Evolutionary conservation across 345 rosid species (phyloP).

Genomic region (Populus davidiana): DNA sequence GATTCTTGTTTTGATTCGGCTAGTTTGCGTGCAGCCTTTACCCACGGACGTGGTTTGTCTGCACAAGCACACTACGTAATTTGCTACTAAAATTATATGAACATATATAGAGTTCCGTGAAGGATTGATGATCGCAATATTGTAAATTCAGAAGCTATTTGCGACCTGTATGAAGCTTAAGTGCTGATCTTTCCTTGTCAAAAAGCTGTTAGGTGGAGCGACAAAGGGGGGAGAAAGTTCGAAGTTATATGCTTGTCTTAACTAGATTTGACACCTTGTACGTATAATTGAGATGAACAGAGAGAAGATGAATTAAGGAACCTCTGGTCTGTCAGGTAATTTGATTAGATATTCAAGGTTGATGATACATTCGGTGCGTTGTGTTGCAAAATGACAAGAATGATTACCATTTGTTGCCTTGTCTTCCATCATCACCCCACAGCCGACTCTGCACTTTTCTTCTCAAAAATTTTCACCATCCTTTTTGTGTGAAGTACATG

Average conservation of each 20-base stretch:
- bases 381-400: not conserved
- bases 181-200: not conserved
- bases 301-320: not conserved
- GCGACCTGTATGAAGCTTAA: too few relatives aligned
- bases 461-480: too few relatives aligned
- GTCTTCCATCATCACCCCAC: too few relatives aligned
- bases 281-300: not conserved
- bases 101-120: not conserved
- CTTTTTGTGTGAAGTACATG: too few relatives aligned
- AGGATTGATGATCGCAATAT: not conserved
- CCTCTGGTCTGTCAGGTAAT: not conserved
- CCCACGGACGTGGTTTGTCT: not conserved
- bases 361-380: not conserved
- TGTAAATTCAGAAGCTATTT: not conserved
- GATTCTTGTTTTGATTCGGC: not conserved
- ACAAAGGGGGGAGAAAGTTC: not conserved
- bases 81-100: not conserved
- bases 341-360: not conserved
- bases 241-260: not conserved
- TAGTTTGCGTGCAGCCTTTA: not conserved
- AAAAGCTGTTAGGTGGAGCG: not conserved
- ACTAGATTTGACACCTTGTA: not conserved
- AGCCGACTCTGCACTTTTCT: conserved; percentile 19
- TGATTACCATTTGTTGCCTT: too few relatives aligned
- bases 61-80: not conserved